Conservation (phyloP, 140 eudicot species). For the Senecio squalidus region DNA sequence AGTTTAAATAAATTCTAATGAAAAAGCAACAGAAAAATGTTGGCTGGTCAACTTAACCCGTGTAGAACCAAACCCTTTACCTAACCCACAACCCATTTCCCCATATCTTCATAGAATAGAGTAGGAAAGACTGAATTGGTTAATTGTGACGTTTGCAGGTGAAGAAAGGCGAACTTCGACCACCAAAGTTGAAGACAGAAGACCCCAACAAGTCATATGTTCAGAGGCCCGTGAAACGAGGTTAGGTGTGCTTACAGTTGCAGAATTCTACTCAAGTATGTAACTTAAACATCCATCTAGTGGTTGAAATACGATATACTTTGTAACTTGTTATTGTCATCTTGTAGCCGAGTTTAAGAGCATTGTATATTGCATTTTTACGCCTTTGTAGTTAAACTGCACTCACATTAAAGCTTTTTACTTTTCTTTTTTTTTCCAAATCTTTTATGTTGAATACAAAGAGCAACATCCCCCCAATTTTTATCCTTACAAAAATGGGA, state of each 20-base stretch:
- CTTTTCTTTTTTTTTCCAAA: not conserved
- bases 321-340: constrained; percentile 21
- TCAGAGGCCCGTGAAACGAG: constrained; percentile 95
- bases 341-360: constrained; percentile 22
- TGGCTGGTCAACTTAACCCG: too few relatives aligned
- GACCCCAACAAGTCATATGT: constrained; percentile 97
- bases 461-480: not conserved
- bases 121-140: not conserved
- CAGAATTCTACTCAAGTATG: constrained; percentile 4
- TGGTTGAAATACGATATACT: constrained; percentile 10
- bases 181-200: constrained; percentile 97
- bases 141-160: constrained; percentile 37
- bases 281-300: constrained; percentile 18
- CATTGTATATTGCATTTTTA: constrained; percentile 32
- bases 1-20: too few relatives aligned
- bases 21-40: too few relatives aligned
- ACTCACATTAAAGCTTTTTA: constrained; percentile 3
- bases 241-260: constrained; percentile 21
- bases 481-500: not conserved
- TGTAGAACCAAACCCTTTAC: not conserved
- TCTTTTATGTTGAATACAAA: not conserved
- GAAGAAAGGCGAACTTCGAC: constrained; percentile 92
- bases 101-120: not conserved
- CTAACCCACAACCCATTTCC: not conserved
- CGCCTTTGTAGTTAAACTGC: constrained; percentile 6